Percentiles rank a stretch among this genome's conserved stretches.
Evolutionary conservation across 208 protist species (phyloP).

Genomic region (Crithidia brevicula): DNA sequence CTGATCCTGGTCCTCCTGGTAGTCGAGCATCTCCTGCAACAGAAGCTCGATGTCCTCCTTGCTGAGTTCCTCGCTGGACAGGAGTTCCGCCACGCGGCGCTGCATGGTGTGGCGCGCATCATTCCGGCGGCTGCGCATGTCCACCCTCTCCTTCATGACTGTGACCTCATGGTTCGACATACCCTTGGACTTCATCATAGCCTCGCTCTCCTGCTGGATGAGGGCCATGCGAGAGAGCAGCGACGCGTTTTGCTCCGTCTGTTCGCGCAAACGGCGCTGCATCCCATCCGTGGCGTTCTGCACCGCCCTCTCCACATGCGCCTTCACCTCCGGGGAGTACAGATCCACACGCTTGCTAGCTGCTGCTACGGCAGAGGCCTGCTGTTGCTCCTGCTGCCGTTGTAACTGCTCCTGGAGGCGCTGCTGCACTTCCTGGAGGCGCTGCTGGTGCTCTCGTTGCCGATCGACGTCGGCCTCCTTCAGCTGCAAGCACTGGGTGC

Average conservation of each 20-base stretch:
- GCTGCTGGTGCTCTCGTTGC: constrained; percentile 3
- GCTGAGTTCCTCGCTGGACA: constrained; percentile 39
- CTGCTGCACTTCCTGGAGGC: too few relatives aligned
- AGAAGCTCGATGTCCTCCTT: constrained; percentile 61
- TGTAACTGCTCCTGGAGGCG: constrained; percentile 14
- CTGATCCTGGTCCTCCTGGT: constrained; percentile 65
- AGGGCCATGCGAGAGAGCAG: constrained; percentile 54
- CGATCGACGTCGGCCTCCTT: constrained; percentile 6
- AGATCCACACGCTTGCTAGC: constrained; percentile 16
- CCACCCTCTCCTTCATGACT: constrained; percentile 32
- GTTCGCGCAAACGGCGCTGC: constrained; percentile 42
- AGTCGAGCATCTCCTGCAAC: constrained; percentile 75
- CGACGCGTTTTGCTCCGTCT: constrained; percentile 46
- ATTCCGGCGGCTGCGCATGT: constrained; percentile 32
- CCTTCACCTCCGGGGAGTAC: constrained; percentile 38
- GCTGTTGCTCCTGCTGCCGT: background rate
- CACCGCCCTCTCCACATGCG: constrained; percentile 38
- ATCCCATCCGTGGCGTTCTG: constrained; percentile 36
- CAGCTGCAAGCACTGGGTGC: constrained; percentile 26
- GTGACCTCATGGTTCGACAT: constrained; percentile 29
- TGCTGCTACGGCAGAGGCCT: background rate
- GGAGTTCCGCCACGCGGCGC: constrained; percentile 53
- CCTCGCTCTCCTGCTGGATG: constrained; percentile 48
- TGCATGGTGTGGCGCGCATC: constrained; percentile 49
- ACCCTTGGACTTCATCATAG: constrained; percentile 31